Conservation (phyloP, 2,329 filamentous ascomycete species). For the Didymella lethalis region DNA sequence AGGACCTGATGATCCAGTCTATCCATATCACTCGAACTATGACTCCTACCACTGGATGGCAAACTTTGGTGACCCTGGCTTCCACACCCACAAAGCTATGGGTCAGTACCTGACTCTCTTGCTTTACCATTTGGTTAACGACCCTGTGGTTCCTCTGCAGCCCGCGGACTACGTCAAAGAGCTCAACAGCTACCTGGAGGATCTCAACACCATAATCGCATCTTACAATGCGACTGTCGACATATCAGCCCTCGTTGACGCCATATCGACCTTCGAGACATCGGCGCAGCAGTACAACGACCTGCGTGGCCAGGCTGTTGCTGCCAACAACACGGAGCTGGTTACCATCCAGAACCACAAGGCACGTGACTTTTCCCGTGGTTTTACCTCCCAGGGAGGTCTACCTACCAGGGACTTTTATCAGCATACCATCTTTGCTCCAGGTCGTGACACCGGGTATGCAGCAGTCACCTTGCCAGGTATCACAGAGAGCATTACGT, state of each 20-base stretch:
- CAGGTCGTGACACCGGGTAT: slow-evolving; percentile 54
- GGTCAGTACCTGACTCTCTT: slow-evolving; percentile 57
- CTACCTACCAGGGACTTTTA: slow-evolving; percentile 56
- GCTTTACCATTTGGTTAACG: slow-evolving; percentile 52
- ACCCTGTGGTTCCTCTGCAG: slow-evolving; percentile 52
- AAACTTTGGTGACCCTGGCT: slow-evolving; percentile 61
- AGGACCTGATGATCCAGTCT: slow-evolving; percentile 53
- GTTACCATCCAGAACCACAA: slow-evolving; percentile 54
- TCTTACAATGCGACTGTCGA: slow-evolving; percentile 44
- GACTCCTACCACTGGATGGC: slow-evolving; percentile 62
- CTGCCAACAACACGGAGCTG: slow-evolving; percentile 38
- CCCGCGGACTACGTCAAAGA: slow-evolving; percentile 51
- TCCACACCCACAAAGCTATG: slow-evolving; percentile 59
- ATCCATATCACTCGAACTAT: slow-evolving; percentile 59
- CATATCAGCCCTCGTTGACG: slow-evolving; percentile 40
- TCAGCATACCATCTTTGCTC: slow-evolving; percentile 58
- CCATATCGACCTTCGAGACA: slow-evolving; percentile 50
- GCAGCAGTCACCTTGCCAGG: slow-evolving; percentile 50
- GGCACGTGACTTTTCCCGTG: slow-evolving; percentile 56
- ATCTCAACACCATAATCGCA: slow-evolving; percentile 44
- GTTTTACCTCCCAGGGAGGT: slow-evolving; percentile 57
- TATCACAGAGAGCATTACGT: slow-evolving; percentile 50
- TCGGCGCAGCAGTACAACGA: slow-evolving; percentile 39
- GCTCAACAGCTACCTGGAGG: slow-evolving; percentile 47
- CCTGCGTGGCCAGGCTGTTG: slow-evolving; percentile 42